Evolutionary conservation across 139 green algal species (phyloP).

Genomic region (Micractinium sp.): DNA sequence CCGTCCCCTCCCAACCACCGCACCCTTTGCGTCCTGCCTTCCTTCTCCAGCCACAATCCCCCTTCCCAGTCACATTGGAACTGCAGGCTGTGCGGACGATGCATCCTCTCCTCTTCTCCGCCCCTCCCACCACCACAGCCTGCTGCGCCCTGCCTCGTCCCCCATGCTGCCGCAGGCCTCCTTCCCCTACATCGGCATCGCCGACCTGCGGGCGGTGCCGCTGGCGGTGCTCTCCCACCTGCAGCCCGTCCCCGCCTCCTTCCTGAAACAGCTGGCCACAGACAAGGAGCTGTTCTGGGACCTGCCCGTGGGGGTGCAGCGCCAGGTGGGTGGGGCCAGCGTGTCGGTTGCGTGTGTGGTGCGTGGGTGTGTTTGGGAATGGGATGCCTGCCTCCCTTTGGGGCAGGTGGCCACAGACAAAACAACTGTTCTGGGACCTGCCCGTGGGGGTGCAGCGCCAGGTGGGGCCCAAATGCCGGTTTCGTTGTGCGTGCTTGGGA

Average conservation of each 20-base stretch:
- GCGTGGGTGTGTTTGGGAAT: too few relatives aligned
- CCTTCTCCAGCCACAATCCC: too few relatives aligned
- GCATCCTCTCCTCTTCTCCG: too few relatives aligned
- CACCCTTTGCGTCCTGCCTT: too few relatives aligned
- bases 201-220: slow-evolving; percentile 70
- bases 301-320: slow-evolving; percentile 73
- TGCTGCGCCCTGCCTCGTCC: too few relatives aligned
- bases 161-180: background rate
- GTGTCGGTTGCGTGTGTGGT: background rate
- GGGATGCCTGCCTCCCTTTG: slow-evolving; percentile 78
- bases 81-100: too few relatives aligned
- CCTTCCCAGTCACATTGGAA: too few relatives aligned
- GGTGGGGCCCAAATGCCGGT: too few relatives aligned
- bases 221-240: slow-evolving; percentile 65
- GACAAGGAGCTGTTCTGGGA: slow-evolving; percentile 81
- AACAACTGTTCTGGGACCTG: slow-evolving; percentile 80
- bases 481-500: too few relatives aligned
- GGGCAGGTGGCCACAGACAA: slow-evolving; percentile 82
- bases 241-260: slow-evolving; percentile 71
- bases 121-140: too few relatives aligned
- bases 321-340: slow-evolving; percentile 59
- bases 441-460: slow-evolving; percentile 75
- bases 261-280: slow-evolving; percentile 82
- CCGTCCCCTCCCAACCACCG: too few relatives aligned
- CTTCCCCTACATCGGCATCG: slow-evolving; percentile 53